A percentile compares a stretch with the other conserved stretches of the same genome.
Evolutionary conservation across 129 eudicot genomes (phyloP).

Genomic region (Ambrosia artemisiifolia): DNA sequence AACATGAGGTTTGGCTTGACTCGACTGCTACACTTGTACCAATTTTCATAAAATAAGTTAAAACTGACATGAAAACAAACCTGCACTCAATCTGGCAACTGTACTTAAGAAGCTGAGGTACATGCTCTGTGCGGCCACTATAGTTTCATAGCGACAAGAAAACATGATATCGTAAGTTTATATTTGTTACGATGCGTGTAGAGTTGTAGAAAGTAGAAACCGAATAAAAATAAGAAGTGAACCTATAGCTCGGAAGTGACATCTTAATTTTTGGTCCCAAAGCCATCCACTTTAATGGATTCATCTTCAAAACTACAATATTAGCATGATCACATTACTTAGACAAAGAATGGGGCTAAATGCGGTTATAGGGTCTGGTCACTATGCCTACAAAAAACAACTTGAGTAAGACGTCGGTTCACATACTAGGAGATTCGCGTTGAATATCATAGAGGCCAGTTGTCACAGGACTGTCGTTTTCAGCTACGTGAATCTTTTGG

Average conservation of each 20-base stretch:
- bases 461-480: conserved; percentile 37
- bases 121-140: conserved; percentile 82
- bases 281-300: conserved; percentile 64
- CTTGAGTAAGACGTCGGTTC: neutral
- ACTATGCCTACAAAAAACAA: neutral
- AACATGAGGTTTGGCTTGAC: neutral
- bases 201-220: neutral
- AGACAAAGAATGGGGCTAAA: neutral
- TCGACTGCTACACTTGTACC: neutral
- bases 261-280: conserved; percentile 62
- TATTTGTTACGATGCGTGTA: neutral
- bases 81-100: conserved; percentile 91
- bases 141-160: conserved; percentile 2
- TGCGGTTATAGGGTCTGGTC: neutral
- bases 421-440: conserved; percentile 43
- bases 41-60: neutral
- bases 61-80: conserved; percentile 31
- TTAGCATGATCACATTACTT: conserved; percentile 7
- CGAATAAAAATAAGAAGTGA: neutral
- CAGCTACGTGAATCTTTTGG: conserved; percentile 43
- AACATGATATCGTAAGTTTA: too few relatives aligned
- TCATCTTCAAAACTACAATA: conserved; percentile 37
- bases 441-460: conserved; percentile 49
- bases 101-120: conserved; percentile 75
- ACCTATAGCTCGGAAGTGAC: conserved; percentile 98